Base-by-base conservation (phyloP, 768 basidiomycete genomes). In the Leccinum rimulosum region DNA sequence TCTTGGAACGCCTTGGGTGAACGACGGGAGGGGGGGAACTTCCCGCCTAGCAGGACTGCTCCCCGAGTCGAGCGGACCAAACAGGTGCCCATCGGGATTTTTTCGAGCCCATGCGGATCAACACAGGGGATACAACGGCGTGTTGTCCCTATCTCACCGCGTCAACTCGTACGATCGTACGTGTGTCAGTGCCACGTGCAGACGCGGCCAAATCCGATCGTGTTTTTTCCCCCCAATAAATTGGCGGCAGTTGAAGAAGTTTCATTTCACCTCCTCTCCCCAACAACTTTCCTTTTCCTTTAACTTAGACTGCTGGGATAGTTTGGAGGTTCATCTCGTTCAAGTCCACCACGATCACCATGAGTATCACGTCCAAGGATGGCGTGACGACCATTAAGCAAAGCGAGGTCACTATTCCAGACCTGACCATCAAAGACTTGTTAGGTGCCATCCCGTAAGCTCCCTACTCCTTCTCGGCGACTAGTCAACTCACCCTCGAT, bases 341-440 rank as follows among this genome's bases (percentile, higher is more conserved):
- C 25, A 65, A 61, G 17, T 52, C 49, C 12, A 28, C 59, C 14
- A 67, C 65, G 61, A 62, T 52, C 50, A 62, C 48, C 17, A 73
- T 73, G 72, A 60, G 19, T 31, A 17, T 59, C 15, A 11, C 58
- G 19, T 56, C 58, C 14, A 58, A 61, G 52, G 45, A 67, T 27
- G 64, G 60, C 50, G 48, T 66, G 22, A 68, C 69, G 58, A 73
- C 70, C 56, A 68, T 80, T 51, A 79, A 86, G 60, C 89, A 90
- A 75, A 80, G 76, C 47, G 78, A 81, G 51, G 82, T 84, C 60
- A 68, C 81, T 28, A 89, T 96, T 62, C 94, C 94, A 22, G 88
- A 93, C 78, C 82, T 93, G 61, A 82, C 90, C 40, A 82, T 95
- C 73, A 97, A 95, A 78, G 90, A 97, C 67, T 71, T 96, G 65